Evolutionary conservation across 495 filamentous ascomycete species (phyloP).

Genomic region (Neurospora intermedia): DNA sequence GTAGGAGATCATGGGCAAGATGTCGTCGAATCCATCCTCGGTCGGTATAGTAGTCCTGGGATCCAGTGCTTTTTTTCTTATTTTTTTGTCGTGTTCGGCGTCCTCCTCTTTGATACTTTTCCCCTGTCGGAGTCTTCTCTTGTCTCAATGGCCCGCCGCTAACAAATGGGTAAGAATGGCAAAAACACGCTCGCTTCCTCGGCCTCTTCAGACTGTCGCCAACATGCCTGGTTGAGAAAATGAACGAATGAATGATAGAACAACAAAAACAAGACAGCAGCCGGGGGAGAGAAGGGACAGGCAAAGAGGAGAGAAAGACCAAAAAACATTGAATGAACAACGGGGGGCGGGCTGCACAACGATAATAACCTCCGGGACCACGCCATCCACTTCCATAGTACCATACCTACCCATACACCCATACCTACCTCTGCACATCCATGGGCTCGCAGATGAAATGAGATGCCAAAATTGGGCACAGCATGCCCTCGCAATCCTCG

Average conservation of each 20-base stretch:
- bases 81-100: not conserved
- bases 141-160: not conserved
- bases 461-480: not conserved
- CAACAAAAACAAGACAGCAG: not conserved
- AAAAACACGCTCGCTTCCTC: not conserved
- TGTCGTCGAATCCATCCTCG: not conserved
- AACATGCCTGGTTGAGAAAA: not conserved
- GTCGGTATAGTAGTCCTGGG: not conserved
- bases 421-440: not conserved
- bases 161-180: not conserved
- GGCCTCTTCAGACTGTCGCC: not conserved
- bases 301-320: slow-evolving; percentile 2
- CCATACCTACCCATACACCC: not conserved
- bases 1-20: not conserved
- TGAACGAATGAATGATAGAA: not conserved
- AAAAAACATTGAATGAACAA: slow-evolving; percentile 1
- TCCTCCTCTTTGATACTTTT: not conserved
- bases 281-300: not conserved
- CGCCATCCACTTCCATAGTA: not conserved
- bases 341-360: not conserved
- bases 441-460: not conserved
- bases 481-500: not conserved
- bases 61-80: not conserved
- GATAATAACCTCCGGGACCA: not conserved
- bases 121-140: not conserved